phyloP scores from a whole-genome alignment of 768 basidiomycete genomes.

The Calocybe cyanea region DNA sequence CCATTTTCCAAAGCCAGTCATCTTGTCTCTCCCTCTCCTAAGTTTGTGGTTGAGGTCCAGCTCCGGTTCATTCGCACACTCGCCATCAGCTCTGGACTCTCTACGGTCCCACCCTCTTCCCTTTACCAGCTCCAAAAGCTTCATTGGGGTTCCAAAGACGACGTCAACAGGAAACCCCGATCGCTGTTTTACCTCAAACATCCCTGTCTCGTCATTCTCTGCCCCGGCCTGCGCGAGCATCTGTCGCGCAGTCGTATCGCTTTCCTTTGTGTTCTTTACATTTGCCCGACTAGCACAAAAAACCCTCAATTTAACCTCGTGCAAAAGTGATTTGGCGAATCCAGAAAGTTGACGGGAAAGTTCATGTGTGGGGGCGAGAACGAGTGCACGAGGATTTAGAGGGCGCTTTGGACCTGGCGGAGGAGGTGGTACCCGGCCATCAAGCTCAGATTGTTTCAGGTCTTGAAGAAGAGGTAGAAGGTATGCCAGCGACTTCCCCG shows the following conservation, averaged over 20 bases:
- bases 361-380: conserved; percentile 89
- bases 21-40: conserved; percentile 32
- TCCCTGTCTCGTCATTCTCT: conserved; percentile 14
- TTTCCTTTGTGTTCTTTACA: conserved; percentile 24
- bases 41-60: conserved; percentile 14
- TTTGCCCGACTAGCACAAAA: conserved; percentile 67
- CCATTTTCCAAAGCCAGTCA: conserved; percentile 37
- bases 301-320: conserved; percentile 74
- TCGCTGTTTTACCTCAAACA: conserved; percentile 20
- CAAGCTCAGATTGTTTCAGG: conserved; percentile 62
- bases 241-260: conserved; percentile 42
- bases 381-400: conserved; percentile 68
- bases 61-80: conserved; percentile 19
- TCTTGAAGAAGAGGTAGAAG: conserved; percentile 78
- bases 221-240: conserved; percentile 32
- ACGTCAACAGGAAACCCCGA: conserved; percentile 39
- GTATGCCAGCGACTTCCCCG: conserved; percentile 90
- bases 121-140: conserved; percentile 55
- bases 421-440: conserved; percentile 10
- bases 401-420: conserved; percentile 20
- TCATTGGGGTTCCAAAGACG: conserved; percentile 61
- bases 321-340: conserved; percentile 72
- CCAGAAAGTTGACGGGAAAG: conserved; percentile 74
- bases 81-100: conserved; percentile 19
- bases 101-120: conserved; percentile 49